Base-by-base conservation (phyloP, 495 filamentous ascomycete genomes). In the Hypoxylon trugodes region DNA sequence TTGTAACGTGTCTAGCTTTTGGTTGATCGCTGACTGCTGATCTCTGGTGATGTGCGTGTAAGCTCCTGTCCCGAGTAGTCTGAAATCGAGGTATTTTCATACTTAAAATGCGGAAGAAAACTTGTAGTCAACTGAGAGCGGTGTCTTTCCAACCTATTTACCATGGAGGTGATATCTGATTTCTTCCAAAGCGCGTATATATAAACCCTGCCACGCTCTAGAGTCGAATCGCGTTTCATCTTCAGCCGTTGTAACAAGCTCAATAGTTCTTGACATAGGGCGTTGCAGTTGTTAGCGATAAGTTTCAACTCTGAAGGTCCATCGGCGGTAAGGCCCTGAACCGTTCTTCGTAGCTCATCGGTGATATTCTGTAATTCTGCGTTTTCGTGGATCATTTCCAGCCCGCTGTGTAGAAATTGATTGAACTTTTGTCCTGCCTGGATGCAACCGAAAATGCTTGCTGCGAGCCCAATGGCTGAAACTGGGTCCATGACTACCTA, bases 401-500 rank as follows among this genome's bases (percentile, higher is more conserved):
- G n/a, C n/a, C n/a, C n/a, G n/a, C n/a, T n/a, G n/a, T n/a, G n/a
- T n/a, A n/a, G n/a, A n/a, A n/a, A n/a, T n/a, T n/a, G n/a, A n/a
- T n/a, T n/a, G n/a, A n/a, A n/a, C n/a, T n/a, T n/a, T n/a, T n/a
- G n/a, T n/a, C n/a, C n/a, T n/a, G n/a, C n/a, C n/a, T n/a, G n/a
- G n/a, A n/a, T n/a, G n/a, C n/a, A n/a, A n/a, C n/a, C n/a, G n/a
- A 46, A 15, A 24, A 46, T 28, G 21, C 24, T 46, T 12, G 21
- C 25, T 12, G 42, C 42, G 22, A 46, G 42, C 22, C 42, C 42
- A 8, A 46, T 28, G 22, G 42, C 42, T 28, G 42, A 26, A n/a
- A 24, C 13, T 9, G 42, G 42, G 21, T 46, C 42, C 42, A 46
- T 46, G n/a, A n/a, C n/a, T n/a, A n/a, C n/a, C n/a, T n/a, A n/a